A percentile compares a stretch with the other conserved stretches of the same genome.
These are phyloP conservation scores for Aspergillus ellipticus DNA, from an alignment of 495 filamentous ascomycete genomes.

Conservation along the genomic window DNA sequence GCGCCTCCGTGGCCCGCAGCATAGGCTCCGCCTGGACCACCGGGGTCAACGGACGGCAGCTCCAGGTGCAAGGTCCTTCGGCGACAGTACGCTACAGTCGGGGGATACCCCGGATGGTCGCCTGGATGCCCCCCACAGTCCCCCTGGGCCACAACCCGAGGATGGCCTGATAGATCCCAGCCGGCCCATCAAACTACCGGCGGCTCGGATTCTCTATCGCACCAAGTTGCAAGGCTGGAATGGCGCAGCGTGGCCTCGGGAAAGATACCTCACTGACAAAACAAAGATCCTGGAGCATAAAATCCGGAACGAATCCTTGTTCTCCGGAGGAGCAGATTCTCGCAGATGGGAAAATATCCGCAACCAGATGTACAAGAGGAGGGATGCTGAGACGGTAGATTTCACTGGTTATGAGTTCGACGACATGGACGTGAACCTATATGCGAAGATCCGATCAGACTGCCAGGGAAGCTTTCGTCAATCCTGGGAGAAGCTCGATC, in stretches of 20 bases:
- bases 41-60: conserved; percentile 19
- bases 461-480: conserved; percentile 34
- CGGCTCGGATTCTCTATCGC: too few relatives aligned
- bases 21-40: conserved; percentile 20
- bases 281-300: background rate
- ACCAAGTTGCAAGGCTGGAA: too few relatives aligned
- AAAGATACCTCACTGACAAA: conserved; percentile 1
- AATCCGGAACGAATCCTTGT: conserved; percentile 19
- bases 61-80: conserved; percentile 11
- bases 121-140: background rate
- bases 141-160: too few relatives aligned
- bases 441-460: conserved; percentile 22
- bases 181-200: too few relatives aligned
- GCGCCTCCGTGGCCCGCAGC: conserved; percentile 19
- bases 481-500: conserved; percentile 36
- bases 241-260: background rate
- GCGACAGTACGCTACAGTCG: conserved; percentile 17
- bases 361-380: conserved; percentile 19
- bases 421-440: conserved; percentile 16
- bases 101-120: background rate
- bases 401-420: conserved; percentile 10
- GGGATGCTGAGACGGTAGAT: background rate
- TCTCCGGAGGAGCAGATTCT: background rate
- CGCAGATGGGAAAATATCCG: conserved; percentile 28
- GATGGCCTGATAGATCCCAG: too few relatives aligned